Conservation (phyloP, 805 yeast genomes). For the Schwanniomyces yamadae region DNA sequence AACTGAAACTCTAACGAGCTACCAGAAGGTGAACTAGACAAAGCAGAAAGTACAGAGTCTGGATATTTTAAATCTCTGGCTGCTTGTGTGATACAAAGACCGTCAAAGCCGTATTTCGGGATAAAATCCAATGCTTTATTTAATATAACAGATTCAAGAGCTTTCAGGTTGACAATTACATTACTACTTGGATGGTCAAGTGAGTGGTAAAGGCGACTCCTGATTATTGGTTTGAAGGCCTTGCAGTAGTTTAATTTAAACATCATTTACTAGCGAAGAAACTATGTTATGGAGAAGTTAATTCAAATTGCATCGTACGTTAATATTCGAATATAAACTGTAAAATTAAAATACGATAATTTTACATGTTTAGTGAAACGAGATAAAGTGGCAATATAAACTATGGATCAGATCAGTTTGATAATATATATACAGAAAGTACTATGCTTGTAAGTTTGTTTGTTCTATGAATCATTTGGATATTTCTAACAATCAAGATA, state of each 20-base stretch:
- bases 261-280: too few species aligned
- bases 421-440: too few species aligned
- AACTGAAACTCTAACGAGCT: slow-evolving; percentile 54
- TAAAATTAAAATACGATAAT: neutral
- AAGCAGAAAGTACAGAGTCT: slow-evolving; percentile 48
- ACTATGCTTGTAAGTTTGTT: slow-evolving; percentile 22
- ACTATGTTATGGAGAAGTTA: too few species aligned
- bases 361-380: too few species aligned
- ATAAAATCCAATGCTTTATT: slow-evolving; percentile 39
- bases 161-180: slow-evolving; percentile 25
- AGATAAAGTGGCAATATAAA: slow-evolving; percentile 1
- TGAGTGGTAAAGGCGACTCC: slow-evolving; percentile 30
- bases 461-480: neutral
- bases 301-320: too few species aligned
- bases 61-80: slow-evolving; percentile 48
- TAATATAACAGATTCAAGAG: slow-evolving; percentile 43
- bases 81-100: slow-evolving; percentile 48
- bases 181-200: slow-evolving; percentile 36
- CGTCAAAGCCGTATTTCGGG: slow-evolving; percentile 53
- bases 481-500: slow-evolving; percentile 27
- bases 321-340: neutral
- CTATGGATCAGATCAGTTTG: neutral
- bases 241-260: too few species aligned
- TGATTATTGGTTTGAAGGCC: too few species aligned
- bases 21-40: slow-evolving; percentile 38